These are phyloP conservation scores for Dioszegia crocea DNA, from an alignment of 768 basidiomycete species.

Conservation along the genomic window DNA sequence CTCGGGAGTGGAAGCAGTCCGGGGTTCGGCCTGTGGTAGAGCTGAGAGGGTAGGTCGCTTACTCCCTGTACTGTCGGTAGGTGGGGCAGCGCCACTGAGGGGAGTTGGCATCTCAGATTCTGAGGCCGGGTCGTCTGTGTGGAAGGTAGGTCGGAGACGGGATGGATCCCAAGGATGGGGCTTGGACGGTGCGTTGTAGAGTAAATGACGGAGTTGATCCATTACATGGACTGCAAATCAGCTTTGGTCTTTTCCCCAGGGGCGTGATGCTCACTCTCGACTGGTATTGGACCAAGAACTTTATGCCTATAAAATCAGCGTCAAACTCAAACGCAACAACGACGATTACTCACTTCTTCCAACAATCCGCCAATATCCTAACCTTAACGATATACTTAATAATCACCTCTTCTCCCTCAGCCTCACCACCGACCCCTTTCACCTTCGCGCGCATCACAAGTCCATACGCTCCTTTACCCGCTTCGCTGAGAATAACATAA, in stretches of 20 bases:
- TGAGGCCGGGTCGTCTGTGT: neutral
- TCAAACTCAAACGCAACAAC: neutral
- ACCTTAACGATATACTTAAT: conserved; percentile 99
- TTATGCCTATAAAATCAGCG: conserved; percentile 59
- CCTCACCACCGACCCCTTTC: conserved; percentile 64
- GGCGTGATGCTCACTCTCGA: conserved; percentile 70
- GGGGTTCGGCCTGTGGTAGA: neutral
- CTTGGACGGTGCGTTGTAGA: conserved; percentile 60
- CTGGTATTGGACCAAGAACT: conserved; percentile 89
- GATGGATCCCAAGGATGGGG: conserved; percentile 77
- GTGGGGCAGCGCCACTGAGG: neutral
- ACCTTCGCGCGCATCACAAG: conserved; percentile 86
- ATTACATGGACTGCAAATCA: conserved; percentile 47
- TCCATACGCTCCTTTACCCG: conserved; percentile 92
- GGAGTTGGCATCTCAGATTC: neutral
- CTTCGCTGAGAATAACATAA: conserved; percentile 78
- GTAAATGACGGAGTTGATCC: conserved; percentile 49
- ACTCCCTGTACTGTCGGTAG: neutral
- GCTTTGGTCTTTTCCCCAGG: conserved; percentile 36
- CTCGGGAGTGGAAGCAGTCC: neutral
- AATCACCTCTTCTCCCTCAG: conserved; percentile 78
- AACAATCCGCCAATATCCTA: conserved; percentile 96
- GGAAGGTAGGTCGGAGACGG: conserved; percentile 11
- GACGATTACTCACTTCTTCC: conserved; percentile 65
- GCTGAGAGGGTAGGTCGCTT: conserved; percentile 1